Conservation (phyloP, 495 filamentous ascomycete species). For the Aspergillus funiculosus region DNA sequence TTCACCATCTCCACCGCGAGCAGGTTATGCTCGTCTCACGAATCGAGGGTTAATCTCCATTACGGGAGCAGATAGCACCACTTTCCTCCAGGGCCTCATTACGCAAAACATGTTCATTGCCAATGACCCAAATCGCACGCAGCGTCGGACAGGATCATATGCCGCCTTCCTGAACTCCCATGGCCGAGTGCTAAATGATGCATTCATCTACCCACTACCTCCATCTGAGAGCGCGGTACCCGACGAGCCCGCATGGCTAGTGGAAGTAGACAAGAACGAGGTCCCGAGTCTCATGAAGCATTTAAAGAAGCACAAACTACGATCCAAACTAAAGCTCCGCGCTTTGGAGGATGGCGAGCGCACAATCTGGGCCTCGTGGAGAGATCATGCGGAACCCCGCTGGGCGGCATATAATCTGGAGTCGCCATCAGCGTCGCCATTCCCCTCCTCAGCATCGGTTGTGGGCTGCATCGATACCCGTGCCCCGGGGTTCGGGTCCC, state of each 20-base stretch:
- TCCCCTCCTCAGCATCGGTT: slow-evolving; percentile 21
- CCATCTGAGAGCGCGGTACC: slow-evolving; percentile 20
- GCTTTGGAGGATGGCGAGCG: slow-evolving; percentile 57
- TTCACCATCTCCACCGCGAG: slow-evolving; percentile 27
- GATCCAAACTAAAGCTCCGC: slow-evolving; percentile 66
- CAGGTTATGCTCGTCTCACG: slow-evolving; percentile 50
- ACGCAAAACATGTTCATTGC: slow-evolving; percentile 63
- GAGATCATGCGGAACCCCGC: slow-evolving; percentile 34
- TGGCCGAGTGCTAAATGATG: slow-evolving; percentile 79
- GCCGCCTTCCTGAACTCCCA: slow-evolving; percentile 78
- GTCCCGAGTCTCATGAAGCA: slow-evolving; percentile 57
- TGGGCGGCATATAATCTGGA: slow-evolving; percentile 45
- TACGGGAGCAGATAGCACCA: slow-evolving; percentile 68
- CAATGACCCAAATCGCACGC: slow-evolving; percentile 32
- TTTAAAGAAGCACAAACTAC: slow-evolving; percentile 75
- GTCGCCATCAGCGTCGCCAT: slow-evolving; percentile 28
- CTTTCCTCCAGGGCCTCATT: slow-evolving; percentile 82
- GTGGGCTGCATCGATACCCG: slow-evolving; percentile 55
- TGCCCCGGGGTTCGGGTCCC: slow-evolving; percentile 61
- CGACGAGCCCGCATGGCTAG: slow-evolving; percentile 57
- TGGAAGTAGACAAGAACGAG: slow-evolving; percentile 73
- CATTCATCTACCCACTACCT: slow-evolving; percentile 72
- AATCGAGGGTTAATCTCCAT: slow-evolving; percentile 74
- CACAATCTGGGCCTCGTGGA: slow-evolving; percentile 66
- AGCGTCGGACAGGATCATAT: slow-evolving; percentile 53